These are phyloP conservation scores for Fusarium sp. DNA, from an alignment of 2,329 filamentous ascomycete species.

Conservation along the genomic window DNA sequence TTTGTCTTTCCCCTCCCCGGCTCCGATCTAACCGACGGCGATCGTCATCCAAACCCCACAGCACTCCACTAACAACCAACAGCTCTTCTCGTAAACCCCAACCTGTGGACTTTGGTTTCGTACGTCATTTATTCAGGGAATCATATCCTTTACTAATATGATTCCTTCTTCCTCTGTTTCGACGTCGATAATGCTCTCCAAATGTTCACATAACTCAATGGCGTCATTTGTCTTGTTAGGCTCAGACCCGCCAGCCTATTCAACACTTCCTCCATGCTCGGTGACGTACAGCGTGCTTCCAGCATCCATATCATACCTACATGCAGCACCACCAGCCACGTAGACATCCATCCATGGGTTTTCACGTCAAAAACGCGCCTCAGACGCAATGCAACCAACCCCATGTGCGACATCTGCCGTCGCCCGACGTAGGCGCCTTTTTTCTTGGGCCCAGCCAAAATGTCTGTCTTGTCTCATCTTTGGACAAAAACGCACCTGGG, in stretches of 20 bases:
- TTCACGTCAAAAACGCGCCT: conserved; percentile 24
- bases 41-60: conserved; percentile 40
- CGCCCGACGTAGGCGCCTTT: conserved; percentile 20
- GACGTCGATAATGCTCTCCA: not conserved
- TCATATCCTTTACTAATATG: not conserved
- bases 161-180: not conserved
- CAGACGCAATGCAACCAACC: conserved; percentile 6
- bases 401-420: conserved; percentile 13
- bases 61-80: conserved; percentile 18
- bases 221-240: conserved; percentile 2
- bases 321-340: conserved; percentile 36
- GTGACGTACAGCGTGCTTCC: conserved; percentile 32
- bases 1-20: conserved; percentile 28
- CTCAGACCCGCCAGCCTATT: conserved; percentile 7
- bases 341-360: conserved; percentile 24
- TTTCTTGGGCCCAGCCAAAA: conserved; percentile 26
- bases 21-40: conserved; percentile 39
- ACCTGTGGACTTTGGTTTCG: conserved; percentile 27
- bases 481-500: conserved; percentile 7
- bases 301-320: conserved; percentile 11
- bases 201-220: not conserved
- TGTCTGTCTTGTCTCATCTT: conserved; percentile 19
- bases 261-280: conserved; percentile 9
- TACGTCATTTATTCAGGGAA: conserved; percentile 23
- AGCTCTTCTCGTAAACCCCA: conserved; percentile 2